Evolutionary conservation across 169 alveolate genomes (phyloP).

Genomic region (Amoebophrya sp.): DNA sequence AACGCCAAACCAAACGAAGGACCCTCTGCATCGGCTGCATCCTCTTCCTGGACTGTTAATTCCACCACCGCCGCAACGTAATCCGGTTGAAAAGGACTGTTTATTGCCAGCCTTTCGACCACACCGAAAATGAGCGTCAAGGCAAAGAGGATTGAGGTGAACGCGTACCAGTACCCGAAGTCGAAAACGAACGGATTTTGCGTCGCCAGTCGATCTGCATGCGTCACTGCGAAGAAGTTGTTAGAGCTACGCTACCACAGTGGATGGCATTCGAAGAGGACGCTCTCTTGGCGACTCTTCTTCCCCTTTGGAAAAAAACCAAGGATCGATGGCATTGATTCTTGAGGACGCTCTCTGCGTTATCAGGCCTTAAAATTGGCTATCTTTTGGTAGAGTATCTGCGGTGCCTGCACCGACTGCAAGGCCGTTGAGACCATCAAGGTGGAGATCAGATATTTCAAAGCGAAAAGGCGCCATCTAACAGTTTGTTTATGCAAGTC

Average conservation of each 20-base stretch:
- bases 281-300: no score
- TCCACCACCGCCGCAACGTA: background rate
- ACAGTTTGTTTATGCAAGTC: background rate
- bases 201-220: background rate
- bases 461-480: background rate
- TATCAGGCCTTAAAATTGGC: no score
- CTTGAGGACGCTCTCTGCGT: no score
- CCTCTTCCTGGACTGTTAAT: no score
- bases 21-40: no score
- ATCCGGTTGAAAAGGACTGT: background rate
- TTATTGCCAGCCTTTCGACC: background rate
- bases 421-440: background rate
- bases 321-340: no score
- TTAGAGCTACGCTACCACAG: no score
- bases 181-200: background rate
- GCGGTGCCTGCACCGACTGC: constrained; percentile 25
- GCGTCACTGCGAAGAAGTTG: background rate
- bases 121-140: background rate
- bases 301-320: no score
- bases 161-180: constrained; percentile 12
- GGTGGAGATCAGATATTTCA: constrained; percentile 14
- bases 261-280: no score
- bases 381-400: background rate
- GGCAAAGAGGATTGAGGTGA: background rate
- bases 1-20: background rate